Evolutionary conservation across 768 basidiomycete genomes (phyloP), one percentile per base, ranked within the genome.

Genomic region (Amylocystis lapponica): DNA sequence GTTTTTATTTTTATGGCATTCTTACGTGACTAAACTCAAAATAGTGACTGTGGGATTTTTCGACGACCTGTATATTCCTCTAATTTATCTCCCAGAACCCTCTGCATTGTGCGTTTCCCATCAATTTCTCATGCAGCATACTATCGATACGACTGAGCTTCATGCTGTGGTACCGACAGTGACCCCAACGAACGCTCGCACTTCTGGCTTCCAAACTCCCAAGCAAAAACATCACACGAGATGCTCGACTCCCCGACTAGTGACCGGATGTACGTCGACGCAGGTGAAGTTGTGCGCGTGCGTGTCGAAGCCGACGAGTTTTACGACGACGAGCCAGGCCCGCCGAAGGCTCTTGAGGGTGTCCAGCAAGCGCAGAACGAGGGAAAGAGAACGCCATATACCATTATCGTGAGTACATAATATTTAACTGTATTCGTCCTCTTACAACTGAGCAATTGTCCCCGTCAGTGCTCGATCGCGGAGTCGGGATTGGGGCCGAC

Each of bases 1-100:
- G 87, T 69, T 13, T 22, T 39, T 27, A 2, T 35, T 29, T 23
- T 35, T 16, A 30, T 30, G 1, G 27, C 8, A 16, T n/a, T 5
- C 6, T 16, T 5, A 12, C 36, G 25, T 21, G 16, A 45, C 51
- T 10, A 20, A 27, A 16, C 22, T 16, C 27, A 14, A n/a, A 27
- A 11, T n/a, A 36, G 93, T 95, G 21, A 78, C 84, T 17, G 62
- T 96, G 14, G 86, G 84, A 16, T 97, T 98, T 70, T 98, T 98
- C 56, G 89, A 92, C 63, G 93, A 97, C 54, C 83, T 97, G 19
- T 88, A 90, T 58, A 76, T 97, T 35, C 89, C 92, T 0, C 65
- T 76, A 0, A 67, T 76, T 3, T 83, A 89, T 45, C 78, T 97
- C 5, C 93, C 94, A 2, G 78, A 84, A 54, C 85, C 90, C 21